These are phyloP conservation scores for Flaveria floridana DNA, from an alignment of 140 eudicot genomes.

Conservation along the genomic window DNA sequence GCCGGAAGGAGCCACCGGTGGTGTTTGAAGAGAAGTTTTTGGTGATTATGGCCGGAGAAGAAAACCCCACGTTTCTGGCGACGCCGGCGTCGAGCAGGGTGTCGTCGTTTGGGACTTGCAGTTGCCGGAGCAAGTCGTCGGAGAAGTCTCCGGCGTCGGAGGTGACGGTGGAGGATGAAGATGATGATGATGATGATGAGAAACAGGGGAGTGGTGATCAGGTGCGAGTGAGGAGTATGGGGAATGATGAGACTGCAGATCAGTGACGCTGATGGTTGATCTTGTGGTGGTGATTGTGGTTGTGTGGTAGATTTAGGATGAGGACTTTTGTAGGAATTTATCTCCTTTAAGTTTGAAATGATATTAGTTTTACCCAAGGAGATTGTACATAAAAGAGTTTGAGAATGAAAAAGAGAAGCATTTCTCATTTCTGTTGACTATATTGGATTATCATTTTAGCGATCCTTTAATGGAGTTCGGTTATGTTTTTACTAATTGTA, in stretches of 20 bases:
- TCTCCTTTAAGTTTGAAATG: neutral
- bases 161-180: conserved; percentile 22
- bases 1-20: conserved; percentile 3
- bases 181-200: neutral
- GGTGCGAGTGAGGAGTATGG: conserved; percentile 25
- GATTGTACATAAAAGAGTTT: conserved; percentile 27
- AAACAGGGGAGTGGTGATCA: conserved; percentile 30
- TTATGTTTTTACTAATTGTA: too few relatives aligned
- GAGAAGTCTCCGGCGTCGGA: conserved; percentile 15
- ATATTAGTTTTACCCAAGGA: neutral
- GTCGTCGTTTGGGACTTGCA: conserved; percentile 45
- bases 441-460: neutral
- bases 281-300: conserved; percentile 15
- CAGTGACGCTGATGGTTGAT: neutral
- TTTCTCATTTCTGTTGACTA: conserved; percentile 8
- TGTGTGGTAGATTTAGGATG: neutral
- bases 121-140: conserved; percentile 21
- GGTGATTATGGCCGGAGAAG: conserved; percentile 72
- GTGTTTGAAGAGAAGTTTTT: conserved; percentile 47
- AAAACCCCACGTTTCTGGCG: conserved; percentile 57
- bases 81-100: conserved; percentile 50
- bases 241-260: conserved; percentile 23
- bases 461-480: neutral
- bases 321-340: conserved; percentile 12
- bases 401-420: neutral